Evolutionary conservation across 106 monocot genomes (phyloP), one percentile per base, ranked within the genome.

Genomic region (Alisma plantagoaquatica): DNA sequence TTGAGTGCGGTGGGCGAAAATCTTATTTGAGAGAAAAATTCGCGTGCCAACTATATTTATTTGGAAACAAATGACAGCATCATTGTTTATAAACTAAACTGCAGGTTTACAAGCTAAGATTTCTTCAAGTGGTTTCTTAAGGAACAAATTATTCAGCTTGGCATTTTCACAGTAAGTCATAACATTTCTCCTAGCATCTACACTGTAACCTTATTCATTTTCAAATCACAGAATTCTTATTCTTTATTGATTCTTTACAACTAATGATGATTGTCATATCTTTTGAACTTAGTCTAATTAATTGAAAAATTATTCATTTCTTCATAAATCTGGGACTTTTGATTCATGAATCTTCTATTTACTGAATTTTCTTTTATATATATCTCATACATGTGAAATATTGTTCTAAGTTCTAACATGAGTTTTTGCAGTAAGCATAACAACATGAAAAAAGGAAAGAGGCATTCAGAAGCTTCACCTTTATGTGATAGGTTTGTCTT

Each of bases 401-500:
- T 6, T 9, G 18, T 46, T 46, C 18, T 5, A 15, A 5, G 1
- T 9, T 15, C 21, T 0, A 16, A 14, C 6, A 15, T 17, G 24
- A 43, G 12, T 57, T 57, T 45, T 11, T 20, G 31, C 77, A 96
- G 96, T 66, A 96, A 96, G 65, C 67, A 62, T 17, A 10, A 56
- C 30, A 67, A 75, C 50, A 89, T 96, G 88, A 63, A 18, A 18
- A 78, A 49, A 38, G 96, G 96, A 74, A 58, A 23, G 24, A 88
- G 74, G 61, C 96, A 89, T 27, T 75, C 72, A 6, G 80, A 89
- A 52, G 96, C 96, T 43, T 66, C 84, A 54, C 47, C 62, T 53
- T 51, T 96, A 46, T 73, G 51, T 69, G 96, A 96, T 53, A 89
- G 66, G 54, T 31, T 89, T 28, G 81, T 96, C 25, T 96, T 96